phyloP scores from a whole-genome alignment of 495 filamentous ascomycete genomes.

The Aspergillus taichungensis region DNA sequence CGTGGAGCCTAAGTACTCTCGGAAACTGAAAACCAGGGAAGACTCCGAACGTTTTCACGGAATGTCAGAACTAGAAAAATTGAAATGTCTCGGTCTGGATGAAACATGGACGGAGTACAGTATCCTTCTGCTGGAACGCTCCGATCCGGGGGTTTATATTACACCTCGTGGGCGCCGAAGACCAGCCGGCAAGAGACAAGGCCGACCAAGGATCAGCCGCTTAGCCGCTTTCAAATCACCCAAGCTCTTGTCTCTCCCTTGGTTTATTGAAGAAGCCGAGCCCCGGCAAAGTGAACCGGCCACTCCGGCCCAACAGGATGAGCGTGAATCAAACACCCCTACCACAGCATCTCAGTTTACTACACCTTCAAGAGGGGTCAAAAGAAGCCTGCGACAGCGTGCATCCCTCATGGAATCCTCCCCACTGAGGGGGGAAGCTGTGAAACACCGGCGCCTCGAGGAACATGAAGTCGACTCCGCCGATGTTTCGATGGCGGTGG shows the following conservation, averaged over 20 bases:
- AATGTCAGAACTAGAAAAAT: constrained; percentile 28
- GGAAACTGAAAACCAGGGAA: constrained; percentile 2
- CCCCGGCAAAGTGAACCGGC: not conserved
- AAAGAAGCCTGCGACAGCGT: constrained; percentile 2
- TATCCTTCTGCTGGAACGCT: constrained; percentile 29
- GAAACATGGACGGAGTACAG: constrained; percentile 38
- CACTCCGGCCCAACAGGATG: not conserved
- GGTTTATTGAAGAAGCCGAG: constrained; percentile 21
- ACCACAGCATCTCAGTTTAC: not conserved
- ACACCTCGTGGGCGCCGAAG: constrained; percentile 38
- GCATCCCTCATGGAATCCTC: not conserved
- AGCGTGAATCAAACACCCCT: not conserved
- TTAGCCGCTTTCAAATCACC: constrained; percentile 45
- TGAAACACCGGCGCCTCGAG: constrained; percentile 7
- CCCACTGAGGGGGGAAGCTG: not conserved
- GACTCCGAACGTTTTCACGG: constrained; percentile 16
- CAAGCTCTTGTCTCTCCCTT: constrained; percentile 26
- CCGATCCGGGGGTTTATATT: constrained; percentile 42
- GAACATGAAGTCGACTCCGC: not conserved
- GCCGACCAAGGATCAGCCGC: constrained; percentile 41
- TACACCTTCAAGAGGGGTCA: not conserved
- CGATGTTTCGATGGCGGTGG: not conserved
- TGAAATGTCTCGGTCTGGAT: constrained; percentile 35
- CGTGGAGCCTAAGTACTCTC: not conserved
- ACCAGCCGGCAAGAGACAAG: constrained; percentile 35